Evolutionary conservation across 2,329 filamentous ascomycete species (phyloP).

Genomic region (Aureobasidium lini): DNA sequence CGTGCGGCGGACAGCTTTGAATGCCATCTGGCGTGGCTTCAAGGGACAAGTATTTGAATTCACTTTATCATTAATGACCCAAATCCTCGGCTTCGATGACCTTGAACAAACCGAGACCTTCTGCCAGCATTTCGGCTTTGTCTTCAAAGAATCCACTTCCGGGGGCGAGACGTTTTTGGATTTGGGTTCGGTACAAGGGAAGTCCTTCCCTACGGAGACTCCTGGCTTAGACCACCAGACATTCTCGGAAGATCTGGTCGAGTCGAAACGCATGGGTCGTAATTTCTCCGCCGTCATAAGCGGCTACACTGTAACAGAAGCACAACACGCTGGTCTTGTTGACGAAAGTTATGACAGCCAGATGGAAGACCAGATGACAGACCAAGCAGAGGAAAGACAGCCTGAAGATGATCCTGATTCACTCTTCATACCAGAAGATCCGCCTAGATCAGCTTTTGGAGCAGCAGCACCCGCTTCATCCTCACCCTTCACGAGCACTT

Average conservation of each 20-base stretch:
- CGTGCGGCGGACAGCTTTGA: conserved; percentile 49
- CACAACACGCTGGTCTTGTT: conserved; percentile 43
- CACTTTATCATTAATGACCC: conserved; percentile 46
- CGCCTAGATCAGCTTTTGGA: background rate
- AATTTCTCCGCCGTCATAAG: conserved; percentile 50
- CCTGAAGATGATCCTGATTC: conserved; percentile 27
- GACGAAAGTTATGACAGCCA: conserved; percentile 31
- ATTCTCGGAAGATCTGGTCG: conserved; percentile 49
- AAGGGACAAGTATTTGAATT: conserved; percentile 46
- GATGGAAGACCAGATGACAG: conserved; percentile 22
- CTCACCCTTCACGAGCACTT: background rate
- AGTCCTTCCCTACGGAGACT: conserved; percentile 23
- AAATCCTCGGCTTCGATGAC: conserved; percentile 49
- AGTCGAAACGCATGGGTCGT: conserved; percentile 50
- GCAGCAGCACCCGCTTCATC: background rate
- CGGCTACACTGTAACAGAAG: conserved; percentile 47
- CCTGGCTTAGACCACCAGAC: conserved; percentile 37
- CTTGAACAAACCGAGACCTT: conserved; percentile 47
- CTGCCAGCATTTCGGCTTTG: conserved; percentile 46
- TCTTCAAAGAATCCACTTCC: conserved; percentile 35
- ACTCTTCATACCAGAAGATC: conserved; percentile 34
- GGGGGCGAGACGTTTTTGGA: conserved; percentile 39
- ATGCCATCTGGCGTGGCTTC: conserved; percentile 46
- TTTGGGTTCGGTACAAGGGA: conserved; percentile 39
- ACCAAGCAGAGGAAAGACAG: conserved; percentile 39